These are phyloP conservation scores for Sporothrix phasma DNA, from an alignment of 2,329 filamentous ascomycete genomes.

Conservation along the genomic window DNA sequence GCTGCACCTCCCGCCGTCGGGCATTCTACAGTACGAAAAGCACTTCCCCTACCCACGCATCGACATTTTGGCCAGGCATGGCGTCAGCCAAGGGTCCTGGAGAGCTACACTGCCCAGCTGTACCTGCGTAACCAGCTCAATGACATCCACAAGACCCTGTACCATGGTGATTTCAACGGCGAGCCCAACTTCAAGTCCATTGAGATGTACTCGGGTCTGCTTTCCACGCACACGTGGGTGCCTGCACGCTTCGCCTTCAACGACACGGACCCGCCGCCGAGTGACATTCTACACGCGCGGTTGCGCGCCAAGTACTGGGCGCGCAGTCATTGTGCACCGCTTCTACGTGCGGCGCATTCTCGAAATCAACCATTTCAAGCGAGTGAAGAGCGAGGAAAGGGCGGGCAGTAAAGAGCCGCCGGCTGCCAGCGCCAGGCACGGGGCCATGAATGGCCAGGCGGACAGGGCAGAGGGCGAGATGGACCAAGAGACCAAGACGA, in stretches of 20 bases:
- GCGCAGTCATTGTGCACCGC: constrained; percentile 78
- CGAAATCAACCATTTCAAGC: constrained; percentile 31
- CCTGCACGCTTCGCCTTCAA: constrained; percentile 45
- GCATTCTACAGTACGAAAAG: constrained; percentile 50
- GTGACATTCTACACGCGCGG: constrained; percentile 70
- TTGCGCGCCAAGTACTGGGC: constrained; percentile 88
- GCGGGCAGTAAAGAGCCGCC: neutral
- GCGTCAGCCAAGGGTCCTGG: constrained; percentile 40
- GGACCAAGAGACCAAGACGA: neutral
- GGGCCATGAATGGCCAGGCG: neutral
- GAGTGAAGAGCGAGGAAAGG: constrained; percentile 15
- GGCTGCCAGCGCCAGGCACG: constrained; percentile 16
- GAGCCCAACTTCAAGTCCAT: constrained; percentile 35
- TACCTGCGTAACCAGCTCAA: constrained; percentile 57
- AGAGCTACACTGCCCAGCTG: constrained; percentile 54
- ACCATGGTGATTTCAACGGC: constrained; percentile 26
- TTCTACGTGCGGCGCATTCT: constrained; percentile 57
- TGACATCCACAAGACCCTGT: constrained; percentile 48
- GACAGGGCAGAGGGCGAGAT: neutral
- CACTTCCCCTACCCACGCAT: constrained; percentile 58
- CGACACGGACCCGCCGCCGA: constrained; percentile 53
- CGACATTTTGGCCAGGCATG: constrained; percentile 32
- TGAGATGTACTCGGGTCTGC: constrained; percentile 28
- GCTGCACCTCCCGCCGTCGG: constrained; percentile 53
- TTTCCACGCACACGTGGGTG: constrained; percentile 33